Evolutionary conservation across 495 filamentous ascomycete species (phyloP), one percentile per base, ranked within the genome.

Genomic region (Penicillium paxilli): DNA sequence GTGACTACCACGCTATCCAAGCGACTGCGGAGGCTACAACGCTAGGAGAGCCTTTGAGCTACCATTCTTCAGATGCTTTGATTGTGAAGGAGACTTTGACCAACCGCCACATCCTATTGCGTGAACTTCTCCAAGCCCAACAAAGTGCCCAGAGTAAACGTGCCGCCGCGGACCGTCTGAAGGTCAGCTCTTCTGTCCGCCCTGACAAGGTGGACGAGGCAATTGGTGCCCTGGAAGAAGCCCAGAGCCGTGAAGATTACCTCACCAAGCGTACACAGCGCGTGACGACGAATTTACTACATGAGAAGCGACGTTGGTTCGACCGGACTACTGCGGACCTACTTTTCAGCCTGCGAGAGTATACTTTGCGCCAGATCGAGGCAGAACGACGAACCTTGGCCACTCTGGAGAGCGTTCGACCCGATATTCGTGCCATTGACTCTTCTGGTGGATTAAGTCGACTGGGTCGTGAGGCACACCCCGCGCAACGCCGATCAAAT

Each of bases 51-150:
- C 91, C 95, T 6, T 83, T 99, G 47, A 87, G 89, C 55, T 98
- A 99, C 66, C 92, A 99, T 72, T 96, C 92, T 22, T 86, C 87
- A 12, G 94, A 99, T 65, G 91, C 95, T 21, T 94, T 98, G 67
- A 96, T 98, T 64, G 95, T 99, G 58, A 99, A 99, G 72, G 95
- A 99, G 65, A 97, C 93, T 20, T 82, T 99, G 58, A 99, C 95
- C 17, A 99, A 99, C 74, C 87, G 95, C 3, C 95, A 99, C 70
- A 96, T 99, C 64, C 81, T 99, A n/a, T 87, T 97, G 26, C 91
- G 95, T 44, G 95, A 99, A 57, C 82, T 97, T 40, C 67, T 96
- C 22, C 87, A 94, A 68, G 92, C 94, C 3, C 89, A 96, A 64
- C 88, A 93, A 65, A 74, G 73, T 37, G 88, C 92, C 7, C 83